Percentiles rank a stretch among this genome's conserved stretches.
Conservation (phyloP, 116 monocot species). For the Zostera marina region DNA sequence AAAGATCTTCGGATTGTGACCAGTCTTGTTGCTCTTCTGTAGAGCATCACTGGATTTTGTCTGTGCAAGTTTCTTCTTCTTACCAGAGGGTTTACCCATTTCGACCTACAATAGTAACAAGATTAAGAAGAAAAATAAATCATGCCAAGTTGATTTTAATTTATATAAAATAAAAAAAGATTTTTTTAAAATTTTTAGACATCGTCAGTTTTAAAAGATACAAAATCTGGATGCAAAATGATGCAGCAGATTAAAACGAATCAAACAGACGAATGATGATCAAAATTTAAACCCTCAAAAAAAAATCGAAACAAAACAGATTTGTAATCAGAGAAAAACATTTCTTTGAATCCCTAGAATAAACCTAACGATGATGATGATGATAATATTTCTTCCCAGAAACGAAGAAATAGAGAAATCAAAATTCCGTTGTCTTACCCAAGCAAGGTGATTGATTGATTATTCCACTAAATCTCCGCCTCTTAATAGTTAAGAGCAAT, state of each 20-base stretch:
- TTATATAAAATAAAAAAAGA: neutral
- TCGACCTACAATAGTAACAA: neutral
- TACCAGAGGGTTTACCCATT: conserved; percentile 40
- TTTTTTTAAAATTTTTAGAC: no score
- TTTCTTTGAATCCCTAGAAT: no score
- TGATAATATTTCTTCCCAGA: no score
- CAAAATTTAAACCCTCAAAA: neutral
- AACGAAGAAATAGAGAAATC: no score
- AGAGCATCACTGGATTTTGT: conserved; percentile 9
- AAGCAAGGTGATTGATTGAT: no score
- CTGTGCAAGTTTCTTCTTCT: conserved; percentile 30
- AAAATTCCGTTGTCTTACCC: no score
- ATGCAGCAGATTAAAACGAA: neutral
- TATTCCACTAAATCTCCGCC: no score
- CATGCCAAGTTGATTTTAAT: neutral
- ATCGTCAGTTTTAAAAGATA: neutral
- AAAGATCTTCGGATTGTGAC: conserved; percentile 16
- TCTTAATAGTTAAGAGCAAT: no score
- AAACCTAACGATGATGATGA: no score
- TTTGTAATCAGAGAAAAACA: no score
- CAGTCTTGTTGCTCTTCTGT: conserved; percentile 13
- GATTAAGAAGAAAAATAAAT: neutral
- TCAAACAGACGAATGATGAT: neutral
- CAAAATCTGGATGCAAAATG: neutral
- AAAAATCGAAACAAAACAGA: no score